A percentile compares a stretch with the other conserved stretches of the same genome.
Conservation (phyloP, 2,329 filamentous ascomycete genomes). For the Allantophomopsis lycopodina region DNA sequence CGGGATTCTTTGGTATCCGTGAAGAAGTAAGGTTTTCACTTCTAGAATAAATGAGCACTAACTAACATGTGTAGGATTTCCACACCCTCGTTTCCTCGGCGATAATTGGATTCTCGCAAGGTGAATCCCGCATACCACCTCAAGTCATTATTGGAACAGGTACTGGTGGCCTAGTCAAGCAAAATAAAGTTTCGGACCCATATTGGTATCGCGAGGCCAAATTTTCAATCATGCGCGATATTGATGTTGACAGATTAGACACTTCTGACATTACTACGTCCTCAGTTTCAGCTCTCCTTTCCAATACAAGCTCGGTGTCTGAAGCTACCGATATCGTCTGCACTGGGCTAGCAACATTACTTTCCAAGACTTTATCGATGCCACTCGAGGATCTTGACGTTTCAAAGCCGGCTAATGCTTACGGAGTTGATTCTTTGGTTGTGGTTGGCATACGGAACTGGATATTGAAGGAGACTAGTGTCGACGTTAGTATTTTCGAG, state of each 20-base stretch:
- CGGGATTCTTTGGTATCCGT: constrained; percentile 39
- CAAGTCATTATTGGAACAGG: constrained; percentile 39
- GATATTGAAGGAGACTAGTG: constrained; percentile 26
- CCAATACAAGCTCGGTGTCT: constrained; percentile 1
- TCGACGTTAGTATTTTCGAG: constrained; percentile 32
- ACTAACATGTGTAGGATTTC: constrained; percentile 22
- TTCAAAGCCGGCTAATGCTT: constrained; percentile 17
- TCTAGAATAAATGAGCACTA: constrained; percentile 7
- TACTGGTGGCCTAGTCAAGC: constrained; percentile 36
- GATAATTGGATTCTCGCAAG: constrained; percentile 21
- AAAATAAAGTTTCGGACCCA: constrained; percentile 36
- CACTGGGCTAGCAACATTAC: too few relatives aligned
- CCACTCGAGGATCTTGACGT: constrained; percentile 12
- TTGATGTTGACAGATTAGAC: constrained; percentile 19
- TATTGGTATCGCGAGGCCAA: constrained; percentile 38
- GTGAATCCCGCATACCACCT: constrained; percentile 20
- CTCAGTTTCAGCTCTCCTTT: neutral
- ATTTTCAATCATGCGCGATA: constrained; percentile 31
- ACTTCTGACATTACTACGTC: neutral
- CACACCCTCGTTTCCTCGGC: constrained; percentile 31
- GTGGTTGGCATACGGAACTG: constrained; percentile 38
- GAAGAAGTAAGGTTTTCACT: constrained; percentile 3
- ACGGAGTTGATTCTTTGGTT: constrained; percentile 37
- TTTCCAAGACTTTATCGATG: constrained; percentile 14
- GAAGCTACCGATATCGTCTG: too few relatives aligned